These are phyloP conservation scores for Scorias spongiosa DNA, from an alignment of 2,329 filamentous ascomycete species.

Conservation along the genomic window DNA sequence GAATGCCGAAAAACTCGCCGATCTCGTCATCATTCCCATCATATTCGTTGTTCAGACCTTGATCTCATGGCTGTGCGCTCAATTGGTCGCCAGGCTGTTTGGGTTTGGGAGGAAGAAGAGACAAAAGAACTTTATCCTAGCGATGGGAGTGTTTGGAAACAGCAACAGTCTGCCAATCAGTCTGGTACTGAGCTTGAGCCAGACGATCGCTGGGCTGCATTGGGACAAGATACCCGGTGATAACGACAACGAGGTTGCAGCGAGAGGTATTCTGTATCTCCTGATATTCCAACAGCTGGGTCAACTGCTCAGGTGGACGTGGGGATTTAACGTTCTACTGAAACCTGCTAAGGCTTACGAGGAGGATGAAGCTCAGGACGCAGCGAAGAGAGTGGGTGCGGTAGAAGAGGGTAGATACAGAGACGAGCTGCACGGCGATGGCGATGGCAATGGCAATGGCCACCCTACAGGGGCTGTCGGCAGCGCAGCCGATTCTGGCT, in stretches of 20 bases:
- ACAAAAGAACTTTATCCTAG: constrained; percentile 84
- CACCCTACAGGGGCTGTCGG: not conserved
- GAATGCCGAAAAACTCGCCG: constrained; percentile 74
- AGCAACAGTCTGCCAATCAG: constrained; percentile 97
- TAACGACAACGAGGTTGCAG: constrained; percentile 87
- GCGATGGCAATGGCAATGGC: constrained; percentile 5
- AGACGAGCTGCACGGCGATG: constrained; percentile 22
- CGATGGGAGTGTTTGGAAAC: constrained; percentile 96
- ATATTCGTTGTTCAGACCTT: constrained; percentile 82
- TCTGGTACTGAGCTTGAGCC: constrained; percentile 80
- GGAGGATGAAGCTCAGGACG: constrained; percentile 48
- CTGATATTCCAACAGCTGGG: constrained; percentile 96
- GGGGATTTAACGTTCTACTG: constrained; percentile 92
- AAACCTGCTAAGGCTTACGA: constrained; percentile 63
- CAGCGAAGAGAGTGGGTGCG: constrained; percentile 23
- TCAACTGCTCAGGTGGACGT: constrained; percentile 90
- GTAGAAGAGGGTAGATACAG: constrained; percentile 40
- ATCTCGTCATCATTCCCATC: constrained; percentile 84
- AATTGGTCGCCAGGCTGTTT: constrained; percentile 56
- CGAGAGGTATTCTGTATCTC: constrained; percentile 85
- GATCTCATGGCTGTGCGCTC: constrained; percentile 68
- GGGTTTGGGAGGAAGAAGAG: constrained; percentile 52
- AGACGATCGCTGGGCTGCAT: constrained; percentile 80
- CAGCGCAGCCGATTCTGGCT: constrained; percentile 25
- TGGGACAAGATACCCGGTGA: constrained; percentile 86